These are phyloP conservation scores for Arthrobotrys sphaeroides DNA, from an alignment of 2,329 filamentous ascomycete genomes.

Conservation along the genomic window DNA sequence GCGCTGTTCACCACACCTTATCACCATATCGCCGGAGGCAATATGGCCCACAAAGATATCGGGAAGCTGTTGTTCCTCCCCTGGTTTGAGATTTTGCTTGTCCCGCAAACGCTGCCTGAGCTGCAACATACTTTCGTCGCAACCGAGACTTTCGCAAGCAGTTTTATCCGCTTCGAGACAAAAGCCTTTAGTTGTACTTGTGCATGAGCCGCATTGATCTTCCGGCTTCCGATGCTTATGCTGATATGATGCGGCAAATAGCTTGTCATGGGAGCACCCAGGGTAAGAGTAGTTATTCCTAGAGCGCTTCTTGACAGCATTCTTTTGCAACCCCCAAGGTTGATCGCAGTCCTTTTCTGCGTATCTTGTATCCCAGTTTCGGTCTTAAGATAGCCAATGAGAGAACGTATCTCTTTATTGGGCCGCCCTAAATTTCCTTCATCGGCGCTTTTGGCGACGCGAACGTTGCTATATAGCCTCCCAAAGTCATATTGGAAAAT, in stretches of 20 bases:
- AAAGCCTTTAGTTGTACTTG: background rate
- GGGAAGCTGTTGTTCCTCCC: background rate
- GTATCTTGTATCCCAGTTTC: background rate
- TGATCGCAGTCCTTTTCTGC: background rate
- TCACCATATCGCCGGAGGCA: slow-evolving; percentile 59
- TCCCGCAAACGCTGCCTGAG: background rate
- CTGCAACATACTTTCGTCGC: background rate
- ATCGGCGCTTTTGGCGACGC: slow-evolving; percentile 45
- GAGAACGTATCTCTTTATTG: slow-evolving; percentile 28
- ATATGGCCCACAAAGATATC: slow-evolving; percentile 60
- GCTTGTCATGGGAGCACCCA: slow-evolving; percentile 41
- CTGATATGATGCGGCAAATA: slow-evolving; percentile 50
- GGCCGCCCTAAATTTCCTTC: slow-evolving; percentile 54
- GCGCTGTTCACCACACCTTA: slow-evolving; percentile 59
- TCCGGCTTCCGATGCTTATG: background rate
- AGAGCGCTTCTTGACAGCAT: background rate
- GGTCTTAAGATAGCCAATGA: slow-evolving; percentile 48
- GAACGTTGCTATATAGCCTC: slow-evolving; percentile 52
- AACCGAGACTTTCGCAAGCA: background rate
- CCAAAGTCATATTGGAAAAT: slow-evolving; percentile 60
- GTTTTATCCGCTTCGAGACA: background rate
- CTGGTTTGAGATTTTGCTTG: background rate
- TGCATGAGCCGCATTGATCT: background rate
- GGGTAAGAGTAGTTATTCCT: slow-evolving; percentile 40
- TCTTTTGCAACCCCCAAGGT: slow-evolving; percentile 23